Base-by-base conservation (phyloP, 1,284 basidiomycete species). In the Microbotryum intermedium region DNA sequence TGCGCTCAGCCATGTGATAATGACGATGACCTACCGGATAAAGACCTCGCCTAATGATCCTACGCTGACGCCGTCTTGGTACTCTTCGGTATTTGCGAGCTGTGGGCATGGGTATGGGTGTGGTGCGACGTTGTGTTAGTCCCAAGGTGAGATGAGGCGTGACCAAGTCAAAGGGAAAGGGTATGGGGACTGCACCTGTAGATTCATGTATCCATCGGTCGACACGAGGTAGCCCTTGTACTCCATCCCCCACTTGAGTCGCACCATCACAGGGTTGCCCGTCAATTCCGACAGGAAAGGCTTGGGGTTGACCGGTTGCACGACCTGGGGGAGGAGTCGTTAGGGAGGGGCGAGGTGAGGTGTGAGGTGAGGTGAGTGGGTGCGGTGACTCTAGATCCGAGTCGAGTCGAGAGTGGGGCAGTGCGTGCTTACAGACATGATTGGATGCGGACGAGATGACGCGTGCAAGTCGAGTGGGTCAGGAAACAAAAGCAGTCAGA, bases 161-260 rank as follows among this genome's bases (percentile, higher is more conserved):
- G 20, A 23, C 23, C 29, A 53, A 59, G 21, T 11, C 49, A 23
- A 23, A 50, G 34, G 4, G 26, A 20, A 10, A 50, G 50, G 51
- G 44, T 21, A 50, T 62, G 50, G 48, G 57, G 23, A 23, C n/a
- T 51, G 3, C 70, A 91, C 93, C 81, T 98, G 95, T 56, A 99
- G 82, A 77, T 99, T 99, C 93, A 98, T 97, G 79, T 97, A 99
- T 30, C 90, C 90, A 77, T 99, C 95, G 6, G 94, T 97, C 74
- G 90, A 94, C 68, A 98, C 94, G 64, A 99, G 82, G 79, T 94
- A 98, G 52, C 95, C 94, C 79, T 93, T 97, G 82, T 98, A 98
- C 76, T 97, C 93, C 65, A 97, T 82, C 65, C 95, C 95, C 95
- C 95, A 99, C 80, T 99, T 99, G 74, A 99, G 83, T 64, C 85